Percentiles rank a stretch among this genome's conserved stretches.
phyloP scores from a whole-genome alignment of 768 basidiomycete genomes.

The Amanita subjunquillea region DNA sequence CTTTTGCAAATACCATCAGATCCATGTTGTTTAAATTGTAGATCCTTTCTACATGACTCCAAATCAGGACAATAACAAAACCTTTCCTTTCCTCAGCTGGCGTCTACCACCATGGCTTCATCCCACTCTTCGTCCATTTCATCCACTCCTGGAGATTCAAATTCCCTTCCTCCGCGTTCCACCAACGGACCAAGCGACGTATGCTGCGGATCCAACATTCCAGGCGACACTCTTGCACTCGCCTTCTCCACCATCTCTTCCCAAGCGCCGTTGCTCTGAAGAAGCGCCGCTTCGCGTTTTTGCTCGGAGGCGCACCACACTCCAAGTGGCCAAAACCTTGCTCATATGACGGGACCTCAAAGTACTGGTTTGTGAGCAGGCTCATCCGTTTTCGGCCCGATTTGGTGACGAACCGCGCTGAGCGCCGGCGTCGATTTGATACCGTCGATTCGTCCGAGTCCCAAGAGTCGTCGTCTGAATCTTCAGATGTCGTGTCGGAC shows the following conservation, averaged over 20 bases:
- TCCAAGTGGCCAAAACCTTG: slow-evolving; percentile 32
- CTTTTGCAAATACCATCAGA: no score
- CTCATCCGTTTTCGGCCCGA: slow-evolving; percentile 50
- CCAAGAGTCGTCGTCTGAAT: slow-evolving; percentile 35
- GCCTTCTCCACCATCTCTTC: slow-evolving; percentile 19
- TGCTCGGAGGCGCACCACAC: slow-evolving; percentile 17
- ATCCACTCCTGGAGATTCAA: slow-evolving; percentile 3
- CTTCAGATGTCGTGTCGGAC: slow-evolving; percentile 33
- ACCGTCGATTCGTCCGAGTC: slow-evolving; percentile 41
- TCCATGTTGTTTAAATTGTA: no score
- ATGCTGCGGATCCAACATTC: slow-evolving; percentile 2
- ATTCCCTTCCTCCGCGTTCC: slow-evolving; percentile 15
- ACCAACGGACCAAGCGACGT: slow-evolving; percentile 10
- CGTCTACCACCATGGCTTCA: slow-evolving; percentile 13
- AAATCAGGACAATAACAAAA: no score
- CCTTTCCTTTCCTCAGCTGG: background rate
- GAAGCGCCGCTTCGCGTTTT: slow-evolving; percentile 39
- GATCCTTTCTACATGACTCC: no score
- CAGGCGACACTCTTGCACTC: slow-evolving; percentile 7
- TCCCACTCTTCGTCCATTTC: slow-evolving; percentile 20
- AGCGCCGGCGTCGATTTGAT: slow-evolving; percentile 12
- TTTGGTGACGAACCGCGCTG: slow-evolving; percentile 13
- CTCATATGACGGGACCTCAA: slow-evolving; percentile 37
- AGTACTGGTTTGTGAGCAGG: slow-evolving; percentile 49
- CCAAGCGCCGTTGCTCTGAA: slow-evolving; percentile 38